Evolutionary conservation across 352 stramenopile species (phyloP), one percentile per base, ranked within the genome.

Genomic region (Phytophthora quininea): DNA sequence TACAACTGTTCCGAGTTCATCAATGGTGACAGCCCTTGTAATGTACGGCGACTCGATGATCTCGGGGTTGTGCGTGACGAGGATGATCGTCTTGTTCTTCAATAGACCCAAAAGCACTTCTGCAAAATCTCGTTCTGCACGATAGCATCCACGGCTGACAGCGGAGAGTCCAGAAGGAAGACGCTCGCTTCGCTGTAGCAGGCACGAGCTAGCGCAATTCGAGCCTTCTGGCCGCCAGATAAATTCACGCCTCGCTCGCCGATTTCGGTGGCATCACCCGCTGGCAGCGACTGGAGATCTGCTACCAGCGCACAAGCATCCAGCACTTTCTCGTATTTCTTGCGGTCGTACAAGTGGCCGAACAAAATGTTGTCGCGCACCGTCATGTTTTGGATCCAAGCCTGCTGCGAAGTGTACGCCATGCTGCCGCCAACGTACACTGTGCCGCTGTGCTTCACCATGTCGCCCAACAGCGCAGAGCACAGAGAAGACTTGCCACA

Each of bases 301-400:
- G 78, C 56, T 11, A 46, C 74, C 56, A 97, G 45, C 5, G 79
- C 77, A 62, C 87, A 95, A 6, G 80, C 75, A 33, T 89, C 71
- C 49, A 96, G 27, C 29, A 84, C 70, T 33, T 78, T 80, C 29
- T 79, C 65, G 58, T 93, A 93, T 54, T 79, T 84, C n/a, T 70
- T 73, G 37, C 51, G 65, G 51, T 90, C 62, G 29, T 76, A 91
- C 9, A 69, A 69, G 46, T 81, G 66, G n/a, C 92, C 91, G 72
- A 98, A 99, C 12, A 98, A 69, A 61, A 99, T 97, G 70, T 99
- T 99, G 19, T 84, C 70, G 1, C 67, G 76, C 6, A 84, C 62
- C 6, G 73, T 82, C 76, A 82, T 71, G 37, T 97, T 97, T 43
- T 98, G 70, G 53, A 98, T 97, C 87, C 90, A 98, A 27, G 92